These are phyloP conservation scores for Bacidia rubella DNA, from an alignment of 495 filamentous ascomycete species.

Conservation along the genomic window DNA sequence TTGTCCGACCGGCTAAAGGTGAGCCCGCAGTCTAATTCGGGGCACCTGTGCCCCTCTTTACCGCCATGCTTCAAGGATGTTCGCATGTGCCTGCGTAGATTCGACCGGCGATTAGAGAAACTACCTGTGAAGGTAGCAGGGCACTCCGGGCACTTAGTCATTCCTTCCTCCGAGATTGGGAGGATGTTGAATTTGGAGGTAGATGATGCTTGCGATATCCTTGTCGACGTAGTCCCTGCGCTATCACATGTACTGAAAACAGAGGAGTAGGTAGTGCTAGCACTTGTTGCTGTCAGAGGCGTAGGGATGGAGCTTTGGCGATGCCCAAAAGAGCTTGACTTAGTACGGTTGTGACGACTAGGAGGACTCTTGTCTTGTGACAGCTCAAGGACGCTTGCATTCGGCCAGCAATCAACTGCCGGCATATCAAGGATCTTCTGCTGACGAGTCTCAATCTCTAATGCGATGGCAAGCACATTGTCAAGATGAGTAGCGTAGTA, in stretches of 20 bases:
- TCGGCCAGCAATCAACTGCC: background rate
- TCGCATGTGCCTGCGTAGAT: constrained; percentile 4
- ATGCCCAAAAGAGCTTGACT: background rate
- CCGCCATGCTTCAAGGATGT: background rate
- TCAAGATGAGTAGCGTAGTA: constrained; percentile 5
- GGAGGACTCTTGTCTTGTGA: background rate
- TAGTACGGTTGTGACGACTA: background rate
- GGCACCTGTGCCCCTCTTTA: background rate
- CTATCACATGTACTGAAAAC: background rate
- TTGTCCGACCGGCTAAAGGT: constrained; percentile 6
- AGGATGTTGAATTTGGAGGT: background rate
- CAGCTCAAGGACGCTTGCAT: background rate
- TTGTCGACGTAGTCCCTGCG: background rate
- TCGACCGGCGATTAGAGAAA: background rate
- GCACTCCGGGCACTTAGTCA: background rate
- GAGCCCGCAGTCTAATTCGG: background rate
- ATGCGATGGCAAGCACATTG: background rate
- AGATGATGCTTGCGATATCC: background rate
- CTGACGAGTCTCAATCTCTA: constrained; percentile 6
- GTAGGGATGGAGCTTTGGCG: background rate
- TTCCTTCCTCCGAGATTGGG: background rate
- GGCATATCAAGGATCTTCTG: background rate
- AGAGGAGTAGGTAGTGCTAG: background rate
- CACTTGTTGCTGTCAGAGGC: background rate
- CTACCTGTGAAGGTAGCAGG: background rate